These are phyloP conservation scores for Poa annua DNA, from an alignment of 176 grass and related monocot genomes.

Conservation along the genomic window DNA sequence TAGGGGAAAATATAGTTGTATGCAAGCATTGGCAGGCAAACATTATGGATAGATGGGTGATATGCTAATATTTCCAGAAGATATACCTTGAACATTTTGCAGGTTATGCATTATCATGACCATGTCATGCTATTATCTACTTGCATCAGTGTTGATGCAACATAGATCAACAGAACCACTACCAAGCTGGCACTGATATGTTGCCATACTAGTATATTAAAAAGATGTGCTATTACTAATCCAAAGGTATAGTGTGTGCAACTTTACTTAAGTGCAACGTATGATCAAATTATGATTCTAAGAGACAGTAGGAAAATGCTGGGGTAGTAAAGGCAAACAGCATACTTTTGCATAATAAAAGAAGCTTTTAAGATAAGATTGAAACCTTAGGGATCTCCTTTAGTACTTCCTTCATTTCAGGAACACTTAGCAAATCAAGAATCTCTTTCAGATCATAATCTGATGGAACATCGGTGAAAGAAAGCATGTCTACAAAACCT, in stretches of 20 bases:
- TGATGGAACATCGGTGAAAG: conserved; percentile 47
- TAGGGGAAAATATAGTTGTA: background rate
- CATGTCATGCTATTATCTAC: conserved; percentile 20
- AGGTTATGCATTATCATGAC: conserved; percentile 23
- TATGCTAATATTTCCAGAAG: background rate
- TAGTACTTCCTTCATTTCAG: conserved; percentile 80
- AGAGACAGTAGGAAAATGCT: background rate
- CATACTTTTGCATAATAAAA: background rate
- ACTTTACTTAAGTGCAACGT: background rate
- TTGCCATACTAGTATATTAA: too few relatives aligned
- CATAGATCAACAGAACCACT: background rate
- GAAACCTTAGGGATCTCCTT: conserved; percentile 71
- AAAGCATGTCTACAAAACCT: conserved; percentile 73
- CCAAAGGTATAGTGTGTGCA: background rate
- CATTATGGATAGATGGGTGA: background rate
- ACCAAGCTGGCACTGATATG: background rate
- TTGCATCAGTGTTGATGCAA: conserved; percentile 24
- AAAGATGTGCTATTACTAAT: background rate
- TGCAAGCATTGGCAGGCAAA: background rate
- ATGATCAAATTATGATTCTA: conserved; percentile 40
- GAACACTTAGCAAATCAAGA: conserved; percentile 76
- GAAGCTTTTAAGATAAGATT: conserved; percentile 35
- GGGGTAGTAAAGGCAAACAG: background rate
- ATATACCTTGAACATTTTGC: conserved; percentile 14
- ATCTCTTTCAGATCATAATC: conserved; percentile 73